A percentile compares a stretch with the other conserved stretches of the same genome.
phyloP scores from a whole-genome alignment of 768 basidiomycete genomes.

The Trametes sanguinea region DNA sequence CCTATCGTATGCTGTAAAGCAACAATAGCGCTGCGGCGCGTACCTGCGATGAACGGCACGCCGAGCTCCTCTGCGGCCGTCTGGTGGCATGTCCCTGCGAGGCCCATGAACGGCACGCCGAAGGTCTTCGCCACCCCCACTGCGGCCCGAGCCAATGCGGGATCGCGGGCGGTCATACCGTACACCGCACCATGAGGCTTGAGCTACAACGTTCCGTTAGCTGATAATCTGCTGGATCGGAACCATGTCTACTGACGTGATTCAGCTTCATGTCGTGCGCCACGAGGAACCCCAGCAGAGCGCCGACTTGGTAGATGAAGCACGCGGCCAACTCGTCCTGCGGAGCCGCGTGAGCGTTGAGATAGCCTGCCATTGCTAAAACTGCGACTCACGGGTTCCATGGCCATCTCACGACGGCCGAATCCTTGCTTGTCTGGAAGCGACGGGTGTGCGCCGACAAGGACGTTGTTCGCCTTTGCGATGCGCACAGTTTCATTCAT shows the following conservation, averaged over 20 bases:
- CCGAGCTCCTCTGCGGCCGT: constrained; percentile 53
- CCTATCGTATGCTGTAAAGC: neutral
- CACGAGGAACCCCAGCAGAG: constrained; percentile 59
- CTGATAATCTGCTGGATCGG: neutral
- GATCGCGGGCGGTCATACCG: constrained; percentile 56
- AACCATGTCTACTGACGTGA: constrained; percentile 45
- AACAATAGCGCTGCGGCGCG: neutral
- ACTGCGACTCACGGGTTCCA: constrained; percentile 49
- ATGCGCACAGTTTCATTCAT: constrained; percentile 64
- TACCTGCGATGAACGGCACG: constrained; percentile 64
- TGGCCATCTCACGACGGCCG: constrained; percentile 63
- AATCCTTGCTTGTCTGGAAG: constrained; percentile 66
- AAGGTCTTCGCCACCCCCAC: constrained; percentile 58
- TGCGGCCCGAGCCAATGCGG: constrained; percentile 55
- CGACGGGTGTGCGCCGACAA: constrained; percentile 69
- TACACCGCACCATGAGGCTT: constrained; percentile 67
- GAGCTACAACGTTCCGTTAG: constrained; percentile 38
- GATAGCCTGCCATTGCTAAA: too few species aligned
- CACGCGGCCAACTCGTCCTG: constrained; percentile 58
- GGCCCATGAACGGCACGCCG: constrained; percentile 57
- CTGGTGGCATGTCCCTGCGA: constrained; percentile 67
- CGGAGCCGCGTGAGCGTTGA: too few species aligned
- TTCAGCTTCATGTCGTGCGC: constrained; percentile 52
- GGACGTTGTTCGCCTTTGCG: constrained; percentile 57
- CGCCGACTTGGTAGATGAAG: constrained; percentile 71